Conservation (phyloP, 1,284 basidiomycete genomes). For the Leccinum pallidistipes region DNA sequence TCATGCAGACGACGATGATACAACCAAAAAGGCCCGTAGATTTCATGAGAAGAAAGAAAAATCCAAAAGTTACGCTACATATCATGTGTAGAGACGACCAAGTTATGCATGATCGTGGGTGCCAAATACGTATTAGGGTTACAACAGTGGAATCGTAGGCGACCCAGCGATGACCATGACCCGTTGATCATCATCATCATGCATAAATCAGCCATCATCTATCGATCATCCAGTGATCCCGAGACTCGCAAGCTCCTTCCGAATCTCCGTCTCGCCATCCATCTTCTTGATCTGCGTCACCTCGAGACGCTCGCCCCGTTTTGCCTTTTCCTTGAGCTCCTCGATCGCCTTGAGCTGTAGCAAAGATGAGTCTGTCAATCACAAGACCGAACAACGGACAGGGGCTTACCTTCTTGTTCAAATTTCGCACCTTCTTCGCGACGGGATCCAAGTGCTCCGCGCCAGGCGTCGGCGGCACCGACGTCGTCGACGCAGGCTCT, state of each 20-base stretch:
- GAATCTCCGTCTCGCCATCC: conserved; percentile 81
- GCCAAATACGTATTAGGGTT: neutral
- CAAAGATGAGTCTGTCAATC: conserved; percentile 5
- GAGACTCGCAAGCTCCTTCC: conserved; percentile 64
- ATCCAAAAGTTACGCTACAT: neutral
- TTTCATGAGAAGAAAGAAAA: conserved; percentile 4
- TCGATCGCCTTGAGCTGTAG: conserved; percentile 90
- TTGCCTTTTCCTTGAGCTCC: conserved; percentile 88
- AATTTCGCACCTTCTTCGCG: conserved; percentile 90
- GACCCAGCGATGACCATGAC: neutral
- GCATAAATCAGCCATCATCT: neutral
- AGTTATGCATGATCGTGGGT: neutral
- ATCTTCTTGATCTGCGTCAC: conserved; percentile 96
- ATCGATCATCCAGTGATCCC: conserved; percentile 19
- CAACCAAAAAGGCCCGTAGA: conserved; percentile 5
- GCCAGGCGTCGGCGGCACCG: conserved; percentile 57
- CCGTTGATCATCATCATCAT: neutral
- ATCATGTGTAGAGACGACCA: neutral
- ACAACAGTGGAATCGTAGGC: neutral
- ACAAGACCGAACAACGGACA: neutral
- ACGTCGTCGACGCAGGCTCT: conserved; percentile 29
- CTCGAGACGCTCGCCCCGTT: conserved; percentile 87
- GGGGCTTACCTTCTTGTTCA: conserved; percentile 83
- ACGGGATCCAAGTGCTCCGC: conserved; percentile 72
- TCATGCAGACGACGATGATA: neutral